Base-by-base conservation (phyloP, 495 filamentous ascomycete genomes). In the Niebla homalea region DNA sequence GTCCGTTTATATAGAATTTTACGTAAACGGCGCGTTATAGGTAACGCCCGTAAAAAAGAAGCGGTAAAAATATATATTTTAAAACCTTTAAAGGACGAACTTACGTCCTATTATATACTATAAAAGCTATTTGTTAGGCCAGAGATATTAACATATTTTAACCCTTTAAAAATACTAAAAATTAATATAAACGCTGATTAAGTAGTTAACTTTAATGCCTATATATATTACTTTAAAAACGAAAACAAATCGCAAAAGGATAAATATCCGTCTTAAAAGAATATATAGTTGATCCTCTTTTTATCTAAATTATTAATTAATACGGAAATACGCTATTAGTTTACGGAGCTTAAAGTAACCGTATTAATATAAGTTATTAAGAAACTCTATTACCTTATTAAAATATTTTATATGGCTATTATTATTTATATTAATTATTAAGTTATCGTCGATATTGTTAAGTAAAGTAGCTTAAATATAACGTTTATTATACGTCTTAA, bases 371-470 rank as follows among this genome's bases (percentile, higher is more conserved):
- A 40, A 39, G 16, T 29, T 0, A 5, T 42, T 21, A 40, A 39
- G 14, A 52, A 52, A 3, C 19, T 42, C 8, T 8, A 14, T n/a
- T 44, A 50, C 35, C 2, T 42, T 8, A 50, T 52, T 11, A 21
- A 42, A 39, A 3, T 10, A 23, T 12, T 37, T 20, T 19, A 6
- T 18, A 37, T 32, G 2, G 16, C 37, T 18, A 45, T 36, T 12
- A 36, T 52, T 7, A 36, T 46, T n/a, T 52, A 52, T 46, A 41
- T 36, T 12, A 15, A 41, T 46, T 44, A 52, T 19, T 46, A 16
- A 2, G 14, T 43, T n/a, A 12, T 5, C 25, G 25, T 49, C n/a
- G 12, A 23, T 23, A 39, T 49, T 21, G 15, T 40, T 15, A 19
- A 21, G 11, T 49, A 49, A n/a, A 49, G 10, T 37, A 49, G 5